Conservation (phyloP, 2,329 filamentous ascomycete species). For the Ophiostoma piceae region DNA sequence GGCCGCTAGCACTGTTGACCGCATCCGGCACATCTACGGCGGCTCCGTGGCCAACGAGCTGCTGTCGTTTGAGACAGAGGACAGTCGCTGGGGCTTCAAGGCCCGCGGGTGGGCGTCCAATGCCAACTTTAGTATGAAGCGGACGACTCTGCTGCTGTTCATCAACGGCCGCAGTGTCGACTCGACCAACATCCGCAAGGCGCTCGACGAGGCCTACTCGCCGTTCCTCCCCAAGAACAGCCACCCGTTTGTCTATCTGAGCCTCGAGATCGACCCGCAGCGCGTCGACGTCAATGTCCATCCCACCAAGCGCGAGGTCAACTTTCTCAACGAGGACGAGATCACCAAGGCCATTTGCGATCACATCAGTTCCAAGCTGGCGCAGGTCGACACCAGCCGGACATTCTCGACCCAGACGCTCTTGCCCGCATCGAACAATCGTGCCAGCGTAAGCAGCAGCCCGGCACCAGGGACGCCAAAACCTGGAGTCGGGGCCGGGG, state of each 20-base stretch:
- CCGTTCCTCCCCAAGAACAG: constrained; percentile 86
- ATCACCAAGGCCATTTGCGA: constrained; percentile 83
- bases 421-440: constrained; percentile 40
- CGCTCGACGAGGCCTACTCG: constrained; percentile 83
- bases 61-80: constrained; percentile 65
- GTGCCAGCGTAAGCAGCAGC: constrained; percentile 26
- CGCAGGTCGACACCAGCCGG: constrained; percentile 84
- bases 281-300: constrained; percentile 97
- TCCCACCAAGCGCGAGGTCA: constrained; percentile 92
- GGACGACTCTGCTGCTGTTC: constrained; percentile 81
- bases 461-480: constrained; percentile 34
- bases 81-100: constrained; percentile 77
- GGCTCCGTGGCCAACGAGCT: constrained; percentile 81
- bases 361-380: constrained; percentile 69
- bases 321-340: constrained; percentile 96
- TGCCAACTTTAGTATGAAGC: constrained; percentile 91
- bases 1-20: constrained; percentile 66
- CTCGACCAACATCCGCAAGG: constrained; percentile 79
- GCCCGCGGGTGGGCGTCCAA: constrained; percentile 79
- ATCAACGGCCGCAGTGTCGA: constrained; percentile 96
- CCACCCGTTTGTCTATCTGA: constrained; percentile 90
- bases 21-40: constrained; percentile 87
- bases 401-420: constrained; percentile 93
- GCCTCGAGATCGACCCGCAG: constrained; percentile 84
- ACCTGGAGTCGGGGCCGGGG: constrained; percentile 32